These are phyloP conservation scores for Haematococcus lacustris DNA, from an alignment of 139 green algal species.

Conservation along the genomic window DNA sequence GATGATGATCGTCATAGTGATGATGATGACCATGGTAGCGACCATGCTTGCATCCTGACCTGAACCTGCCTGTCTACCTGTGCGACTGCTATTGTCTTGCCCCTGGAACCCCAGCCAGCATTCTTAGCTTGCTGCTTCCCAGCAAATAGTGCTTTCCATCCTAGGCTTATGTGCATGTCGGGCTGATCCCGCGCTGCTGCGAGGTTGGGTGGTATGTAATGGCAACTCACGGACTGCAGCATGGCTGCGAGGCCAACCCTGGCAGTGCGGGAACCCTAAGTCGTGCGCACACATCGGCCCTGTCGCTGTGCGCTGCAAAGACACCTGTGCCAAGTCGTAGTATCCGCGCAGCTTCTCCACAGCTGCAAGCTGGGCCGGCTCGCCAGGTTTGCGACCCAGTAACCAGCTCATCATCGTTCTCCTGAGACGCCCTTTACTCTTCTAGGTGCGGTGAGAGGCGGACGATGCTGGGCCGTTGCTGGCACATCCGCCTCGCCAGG, in stretches of 20 bases:
- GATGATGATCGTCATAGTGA: not conserved
- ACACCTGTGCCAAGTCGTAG: not conserved
- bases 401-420: too few relatives aligned
- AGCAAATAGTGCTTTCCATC: not conserved
- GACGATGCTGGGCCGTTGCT: too few relatives aligned
- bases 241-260: not conserved
- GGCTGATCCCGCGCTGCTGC: not conserved
- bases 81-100: too few relatives aligned
- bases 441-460: too few relatives aligned
- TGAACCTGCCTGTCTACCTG: not conserved
- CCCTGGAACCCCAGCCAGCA: too few relatives aligned
- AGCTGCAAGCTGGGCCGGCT: too few relatives aligned
- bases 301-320: not conserved
- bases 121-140: too few relatives aligned
- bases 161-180: not conserved
- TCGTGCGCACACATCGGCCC: not conserved
- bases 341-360: slow-evolving; percentile 1
- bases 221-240: not conserved
- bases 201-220: not conserved
- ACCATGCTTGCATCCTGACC: not conserved
- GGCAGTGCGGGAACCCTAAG: not conserved
- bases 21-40: not conserved
- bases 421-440: too few relatives aligned
- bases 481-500: too few relatives aligned
- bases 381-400: too few relatives aligned